A percentile compares a stretch with the other conserved stretches of the same genome.
phyloP scores from a whole-genome alignment of 208 protist genomes.

The Wallacemonas collosoma region DNA sequence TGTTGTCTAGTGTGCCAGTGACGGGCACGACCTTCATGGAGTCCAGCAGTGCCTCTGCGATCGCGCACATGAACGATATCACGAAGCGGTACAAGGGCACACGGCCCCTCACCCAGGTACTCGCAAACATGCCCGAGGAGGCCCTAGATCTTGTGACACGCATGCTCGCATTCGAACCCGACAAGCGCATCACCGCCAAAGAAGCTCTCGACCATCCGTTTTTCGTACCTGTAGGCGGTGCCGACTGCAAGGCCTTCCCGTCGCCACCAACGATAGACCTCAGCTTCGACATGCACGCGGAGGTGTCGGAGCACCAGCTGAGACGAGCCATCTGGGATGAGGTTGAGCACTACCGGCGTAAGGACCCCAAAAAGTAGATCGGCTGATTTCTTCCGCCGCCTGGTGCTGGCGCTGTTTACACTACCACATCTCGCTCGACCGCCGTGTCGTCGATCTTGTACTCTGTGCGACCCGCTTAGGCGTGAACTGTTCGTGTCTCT shows the following conservation, averaged over 20 bases:
- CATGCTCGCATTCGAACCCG: constrained; percentile 92
- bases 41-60: constrained; percentile 33
- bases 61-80: constrained; percentile 73
- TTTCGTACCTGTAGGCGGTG: constrained; percentile 64
- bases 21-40: constrained; percentile 72
- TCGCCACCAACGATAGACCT: constrained; percentile 58
- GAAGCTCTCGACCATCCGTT: constrained; percentile 88
- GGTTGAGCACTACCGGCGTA: constrained; percentile 57
- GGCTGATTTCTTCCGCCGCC: not conserved
- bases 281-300: constrained; percentile 81
- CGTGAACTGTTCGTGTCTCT: constrained; percentile 1
- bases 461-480: not conserved
- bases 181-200: constrained; percentile 85
- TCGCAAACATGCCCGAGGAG: constrained; percentile 59
- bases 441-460: too few relatives aligned
- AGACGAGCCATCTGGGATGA: constrained; percentile 83
- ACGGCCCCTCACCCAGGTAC: constrained; percentile 53
- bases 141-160: constrained; percentile 86
- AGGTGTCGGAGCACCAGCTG: constrained; percentile 87
- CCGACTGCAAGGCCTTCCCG: constrained; percentile 36
- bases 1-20: constrained; percentile 78
- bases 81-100: constrained; percentile 69
- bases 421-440: too few relatives aligned
- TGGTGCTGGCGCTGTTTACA: not conserved
- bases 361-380: constrained; percentile 36